Conservation (phyloP, 1,139 yeast genomes). For the Zygoascus hellenicus region DNA sequence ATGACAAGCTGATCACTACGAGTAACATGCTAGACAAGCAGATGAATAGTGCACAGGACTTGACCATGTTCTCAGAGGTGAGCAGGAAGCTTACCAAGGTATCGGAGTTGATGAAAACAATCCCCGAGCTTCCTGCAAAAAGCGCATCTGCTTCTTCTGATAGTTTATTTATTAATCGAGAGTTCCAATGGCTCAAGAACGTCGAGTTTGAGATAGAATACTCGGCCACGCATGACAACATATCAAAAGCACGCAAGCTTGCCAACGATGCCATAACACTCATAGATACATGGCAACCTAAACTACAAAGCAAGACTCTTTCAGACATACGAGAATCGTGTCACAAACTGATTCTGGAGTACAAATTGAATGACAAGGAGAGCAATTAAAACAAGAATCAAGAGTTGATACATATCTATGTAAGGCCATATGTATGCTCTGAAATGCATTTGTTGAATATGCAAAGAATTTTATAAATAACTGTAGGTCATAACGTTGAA, state of each 20-base stretch:
- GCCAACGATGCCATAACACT: constrained; percentile 20
- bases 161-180: constrained; percentile 1
- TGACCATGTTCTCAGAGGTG: constrained; percentile 14
- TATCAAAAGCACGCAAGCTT: constrained; percentile 16
- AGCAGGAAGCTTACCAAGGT: constrained; percentile 15
- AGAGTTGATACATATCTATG: constrained; percentile 1
- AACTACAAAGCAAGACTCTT: background rate
- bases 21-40: constrained; percentile 33
- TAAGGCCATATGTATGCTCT: background rate
- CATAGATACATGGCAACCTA: constrained; percentile 17
- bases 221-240: constrained; percentile 12
- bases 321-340: constrained; percentile 7
- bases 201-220: constrained; percentile 13
- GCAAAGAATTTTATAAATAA: constrained; percentile 7
- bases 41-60: constrained; percentile 15
- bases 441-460: constrained; percentile 12
- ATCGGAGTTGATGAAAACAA: constrained; percentile 10
- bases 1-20: constrained; percentile 38
- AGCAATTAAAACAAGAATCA: background rate
- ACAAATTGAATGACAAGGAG: constrained; percentile 5
- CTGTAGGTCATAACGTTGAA: constrained; percentile 8
- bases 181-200: constrained; percentile 5
- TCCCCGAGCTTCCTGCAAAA: background rate
- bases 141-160: background rate
- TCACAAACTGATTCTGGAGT: constrained; percentile 5